Evolutionary conservation across 1,139 yeast genomes (phyloP).

Genomic region (Taiozyma onychis): DNA sequence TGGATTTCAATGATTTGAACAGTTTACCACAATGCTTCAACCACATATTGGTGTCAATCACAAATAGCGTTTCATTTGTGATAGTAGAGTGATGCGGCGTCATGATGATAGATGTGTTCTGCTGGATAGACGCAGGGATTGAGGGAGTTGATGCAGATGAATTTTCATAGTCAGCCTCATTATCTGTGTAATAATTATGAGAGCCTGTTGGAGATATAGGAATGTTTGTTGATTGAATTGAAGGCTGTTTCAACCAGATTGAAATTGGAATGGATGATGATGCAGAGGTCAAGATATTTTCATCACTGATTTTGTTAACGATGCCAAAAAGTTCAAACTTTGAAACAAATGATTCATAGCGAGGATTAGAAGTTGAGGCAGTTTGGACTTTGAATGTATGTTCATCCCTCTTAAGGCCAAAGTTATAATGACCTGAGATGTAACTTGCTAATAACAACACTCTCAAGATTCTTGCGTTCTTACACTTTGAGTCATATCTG

Average conservation of each 20-base stretch:
- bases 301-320: conserved; percentile 4
- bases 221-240: conserved; percentile 4
- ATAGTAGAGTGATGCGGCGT: conserved; percentile 13
- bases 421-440: conserved; percentile 46
- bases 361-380: not conserved
- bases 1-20: conserved; percentile 60
- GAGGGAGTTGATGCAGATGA: conserved; percentile 10
- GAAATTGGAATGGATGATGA: conserved; percentile 9
- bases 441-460: conserved; percentile 44
- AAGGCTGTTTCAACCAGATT: conserved; percentile 9
- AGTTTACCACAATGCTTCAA: conserved; percentile 73
- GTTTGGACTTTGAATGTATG: conserved; percentile 21
- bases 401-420: conserved; percentile 46
- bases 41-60: conserved; percentile 79
- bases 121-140: conserved; percentile 6
- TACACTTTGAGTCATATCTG: conserved; percentile 33
- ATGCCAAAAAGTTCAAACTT: not conserved
- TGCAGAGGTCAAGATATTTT: conserved; percentile 6
- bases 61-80: conserved; percentile 47
- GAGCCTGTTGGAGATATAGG: conserved; percentile 6
- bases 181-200: conserved; percentile 12
- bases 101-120: conserved; percentile 3
- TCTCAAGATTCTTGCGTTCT: conserved; percentile 45
- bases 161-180: conserved; percentile 21
- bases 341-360: not conserved